Base-by-base conservation (phyloP, 2,329 filamentous ascomycete genomes). In the Trichoderma koningii region DNA sequence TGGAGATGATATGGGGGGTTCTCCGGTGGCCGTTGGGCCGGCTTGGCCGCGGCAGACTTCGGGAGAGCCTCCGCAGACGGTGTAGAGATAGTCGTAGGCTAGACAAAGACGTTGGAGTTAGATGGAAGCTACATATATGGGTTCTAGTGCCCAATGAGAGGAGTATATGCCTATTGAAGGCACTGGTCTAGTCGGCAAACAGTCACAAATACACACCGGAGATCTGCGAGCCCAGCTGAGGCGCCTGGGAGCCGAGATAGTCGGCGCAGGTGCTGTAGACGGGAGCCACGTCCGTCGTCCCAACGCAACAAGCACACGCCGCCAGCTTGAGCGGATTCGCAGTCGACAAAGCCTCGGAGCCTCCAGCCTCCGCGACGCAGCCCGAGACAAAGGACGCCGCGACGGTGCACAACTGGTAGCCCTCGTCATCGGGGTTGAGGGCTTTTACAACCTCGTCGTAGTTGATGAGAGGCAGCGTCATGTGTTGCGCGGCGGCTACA, bases 291-390 rank as follows among this genome's bases (percentile, higher is more conserved):
- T 68, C 61, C 1, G 61, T 67, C 6, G 63, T 23, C 17, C 66
- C 66, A 45, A 66, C 53, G 47, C 74, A 76, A 65, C 74, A 76
- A 9, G 70, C 74, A 66, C 74, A 76, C 15, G 60, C 62, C 19
- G 73, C 19, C 12, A 76, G 57, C 3, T 55, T 70, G 3, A 63
- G 19, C 7, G 70, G 63, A 52, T 70, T 68, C 19, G 72, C 73
- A 17, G 70, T 72, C 19, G 59, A 45, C 28, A 73, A 55, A 42
- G 65, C 73, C 7, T 68, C 56, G 5, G 57, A 4, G 50, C 73
- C 74, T 42, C 74, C 74, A 2, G 65, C 50, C 19, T 67, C 26
- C 3, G 61, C 66, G 30, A 73, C 63, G 65, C 74, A 76, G 9
- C 42, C 30, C 28, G 68, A 56, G 23, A 74, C 56, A 38, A 71